Percentiles rank a stretch among this genome's conserved stretches.
Conservation (phyloP, 2,329 filamentous ascomycete species). For the Colletotrichum sp. region DNA sequence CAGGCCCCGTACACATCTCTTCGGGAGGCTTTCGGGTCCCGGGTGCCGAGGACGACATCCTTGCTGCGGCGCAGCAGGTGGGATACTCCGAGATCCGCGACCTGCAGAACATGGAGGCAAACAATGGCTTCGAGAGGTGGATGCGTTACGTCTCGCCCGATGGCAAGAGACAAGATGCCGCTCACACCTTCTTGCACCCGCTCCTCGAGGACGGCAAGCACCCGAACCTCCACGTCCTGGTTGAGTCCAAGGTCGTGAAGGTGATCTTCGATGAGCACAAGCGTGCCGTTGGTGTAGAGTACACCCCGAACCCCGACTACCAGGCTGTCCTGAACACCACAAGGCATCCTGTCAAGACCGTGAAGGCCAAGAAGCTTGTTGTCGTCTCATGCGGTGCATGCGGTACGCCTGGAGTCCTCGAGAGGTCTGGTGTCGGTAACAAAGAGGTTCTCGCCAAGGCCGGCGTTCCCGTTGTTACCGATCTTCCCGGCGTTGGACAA, state of each 20-base stretch:
- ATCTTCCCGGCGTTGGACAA: slow-evolving; percentile 26
- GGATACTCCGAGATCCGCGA: slow-evolving; percentile 55
- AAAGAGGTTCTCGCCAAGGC: slow-evolving; percentile 26
- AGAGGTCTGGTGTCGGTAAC: slow-evolving; percentile 56
- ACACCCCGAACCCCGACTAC: slow-evolving; percentile 45
- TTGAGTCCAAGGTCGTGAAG: slow-evolving; percentile 32
- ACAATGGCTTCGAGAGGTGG: slow-evolving; percentile 34
- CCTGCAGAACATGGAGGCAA: slow-evolving; percentile 50
- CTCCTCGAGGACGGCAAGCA: slow-evolving; percentile 29
- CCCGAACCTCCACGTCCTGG: slow-evolving; percentile 34
- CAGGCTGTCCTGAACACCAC: slow-evolving; percentile 23
- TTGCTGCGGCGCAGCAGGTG: slow-evolving; percentile 46
- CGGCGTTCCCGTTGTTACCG: slow-evolving; percentile 22
- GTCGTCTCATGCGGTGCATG: slow-evolving; percentile 45
- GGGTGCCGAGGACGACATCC: slow-evolving; percentile 44
- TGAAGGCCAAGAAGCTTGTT: slow-evolving; percentile 52
- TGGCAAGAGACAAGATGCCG: slow-evolving; percentile 38
- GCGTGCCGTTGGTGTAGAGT: slow-evolving; percentile 64
- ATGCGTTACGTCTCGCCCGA: slow-evolving; percentile 37
- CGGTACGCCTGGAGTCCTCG: slow-evolving; percentile 51
- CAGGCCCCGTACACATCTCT: slow-evolving; percentile 54
- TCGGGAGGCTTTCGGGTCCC: slow-evolving; percentile 47
- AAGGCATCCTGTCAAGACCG: slow-evolving; percentile 3
- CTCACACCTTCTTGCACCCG: slow-evolving; percentile 33
- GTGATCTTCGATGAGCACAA: slow-evolving; percentile 52